Percentiles rank a stretch among this genome's conserved stretches.
Conservation (phyloP, 345 rosid species). For the Noccaea caerulescens region DNA sequence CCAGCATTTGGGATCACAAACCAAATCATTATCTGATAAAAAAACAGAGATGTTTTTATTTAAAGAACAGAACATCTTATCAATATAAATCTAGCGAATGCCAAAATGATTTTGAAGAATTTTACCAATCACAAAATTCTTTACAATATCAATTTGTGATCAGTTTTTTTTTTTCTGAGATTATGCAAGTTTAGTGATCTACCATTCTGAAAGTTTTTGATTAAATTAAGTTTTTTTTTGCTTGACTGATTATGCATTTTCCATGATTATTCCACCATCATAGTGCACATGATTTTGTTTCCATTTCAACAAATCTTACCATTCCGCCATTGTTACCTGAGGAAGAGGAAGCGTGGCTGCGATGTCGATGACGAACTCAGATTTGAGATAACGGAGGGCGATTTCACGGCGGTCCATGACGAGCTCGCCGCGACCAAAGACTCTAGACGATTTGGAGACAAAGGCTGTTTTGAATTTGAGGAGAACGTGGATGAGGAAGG, state of each 20-base stretch:
- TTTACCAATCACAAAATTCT: neutral
- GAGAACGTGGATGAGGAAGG: conserved; percentile 64
- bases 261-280: neutral
- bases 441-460: conserved; percentile 69
- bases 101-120: neutral
- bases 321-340: conserved; percentile 53
- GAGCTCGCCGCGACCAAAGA: conserved; percentile 84
- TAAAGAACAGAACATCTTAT: conserved; percentile 1
- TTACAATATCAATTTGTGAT: neutral
- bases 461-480: conserved; percentile 77
- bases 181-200: neutral
- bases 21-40: conserved; percentile 73
- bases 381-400: conserved; percentile 62
- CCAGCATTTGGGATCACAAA: conserved; percentile 66
- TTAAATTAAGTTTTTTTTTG: neutral
- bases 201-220: neutral
- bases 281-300: neutral
- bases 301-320: neutral
- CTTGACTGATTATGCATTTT: neutral
- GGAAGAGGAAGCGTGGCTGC: conserved; percentile 86
- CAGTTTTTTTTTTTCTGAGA: neutral
- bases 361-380: conserved; percentile 63
- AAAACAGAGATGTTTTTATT: neutral
- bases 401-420: conserved; percentile 70
- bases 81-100: neutral